Evolutionary conservation across 768 basidiomycete species (phyloP), one percentile per base, ranked within the genome.

Genomic region (Tubosaeta sp.): DNA sequence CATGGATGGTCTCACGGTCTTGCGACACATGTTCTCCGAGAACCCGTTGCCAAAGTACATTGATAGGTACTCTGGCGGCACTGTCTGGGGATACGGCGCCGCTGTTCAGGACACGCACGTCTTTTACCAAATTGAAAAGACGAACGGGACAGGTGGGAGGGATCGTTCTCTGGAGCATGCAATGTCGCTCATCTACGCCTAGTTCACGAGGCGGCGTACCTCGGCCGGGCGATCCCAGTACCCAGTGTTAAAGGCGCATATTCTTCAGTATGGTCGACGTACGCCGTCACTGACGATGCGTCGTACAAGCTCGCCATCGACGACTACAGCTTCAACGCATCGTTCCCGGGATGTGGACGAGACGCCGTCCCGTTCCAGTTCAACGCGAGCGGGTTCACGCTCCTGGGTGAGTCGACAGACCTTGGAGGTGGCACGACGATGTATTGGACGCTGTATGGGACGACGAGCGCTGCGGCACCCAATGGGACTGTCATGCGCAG

Each of bases 191-290:
- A 19, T 19, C 2, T 9, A 11, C 10, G 1, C n/a, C 22, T 29
- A 57, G 58, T 46, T 14, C 58, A 59, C 19, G 50, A 57, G 3
- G 52, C 55, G 14, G 55, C 55, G 9, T 59, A 44, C 29, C 58
- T 59, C 17, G 55, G 52, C 7, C 58, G 58, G 25, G 47, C 55
- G 14, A 17, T 59, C 12, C 50, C 58, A 31, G 13, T n/a, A 0
- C 46, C 51, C 0, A 44, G 47, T n/a, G 7, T 19, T n/a, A 3
- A 19, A 2, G 38, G 44, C 9, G 12, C 13, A 0, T 57, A 53
- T 38, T 45, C 55, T 19, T 51, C 55, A 2, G 37, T 52, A 2
- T 59, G 55, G 50, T 50, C 48, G 16, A 57, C 46, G 13, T 59
- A 57, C 11, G 58, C 50, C 10, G n/a, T 59, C 27, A 49, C 58